phyloP scores from a whole-genome alignment of 768 basidiomycete genomes.

The Phylloporus sp. region DNA sequence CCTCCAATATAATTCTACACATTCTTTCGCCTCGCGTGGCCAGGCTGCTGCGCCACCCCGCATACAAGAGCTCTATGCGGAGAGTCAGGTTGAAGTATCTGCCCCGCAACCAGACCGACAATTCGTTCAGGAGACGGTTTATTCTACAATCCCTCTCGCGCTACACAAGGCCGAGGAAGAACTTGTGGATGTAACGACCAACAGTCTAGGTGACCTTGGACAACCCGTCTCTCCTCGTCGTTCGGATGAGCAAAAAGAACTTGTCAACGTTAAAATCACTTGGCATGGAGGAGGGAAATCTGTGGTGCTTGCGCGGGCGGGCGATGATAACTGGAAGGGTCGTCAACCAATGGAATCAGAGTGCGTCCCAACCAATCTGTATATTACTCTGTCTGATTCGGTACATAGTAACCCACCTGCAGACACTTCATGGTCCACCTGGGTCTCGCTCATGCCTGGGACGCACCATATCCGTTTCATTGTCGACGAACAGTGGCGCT shows the following conservation, averaged over 20 bases:
- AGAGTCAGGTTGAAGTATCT: conserved; percentile 31
- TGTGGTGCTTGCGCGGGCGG: conserved; percentile 67
- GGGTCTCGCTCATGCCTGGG: conserved; percentile 69
- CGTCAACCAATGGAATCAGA: conserved; percentile 60
- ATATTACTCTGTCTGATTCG: conserved; percentile 14
- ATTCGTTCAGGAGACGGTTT: conserved; percentile 57
- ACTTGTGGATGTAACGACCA: conserved; percentile 12
- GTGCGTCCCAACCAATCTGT: conserved; percentile 30
- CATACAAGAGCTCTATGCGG: conserved; percentile 46
- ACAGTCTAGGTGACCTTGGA: conserved; percentile 17
- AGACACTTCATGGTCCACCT: conserved; percentile 35
- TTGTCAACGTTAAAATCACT: conserved; percentile 46
- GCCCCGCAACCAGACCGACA: conserved; percentile 25
- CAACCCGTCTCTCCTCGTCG: conserved; percentile 17
- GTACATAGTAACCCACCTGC: conserved; percentile 28
- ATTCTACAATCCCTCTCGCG: conserved; percentile 59
- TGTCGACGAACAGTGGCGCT: conserved; percentile 85
- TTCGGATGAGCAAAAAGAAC: conserved; percentile 29
- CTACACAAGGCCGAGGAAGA: conserved; percentile 37
- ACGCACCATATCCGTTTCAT: conserved; percentile 95
- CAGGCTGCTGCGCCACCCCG: conserved; percentile 35
- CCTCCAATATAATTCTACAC: conserved; percentile 41
- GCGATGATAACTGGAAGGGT: conserved; percentile 75
- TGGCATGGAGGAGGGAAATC: conserved; percentile 65
- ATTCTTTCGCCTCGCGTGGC: conserved; percentile 36